phyloP scores from a whole-genome alignment of 2,329 filamentous ascomycete genomes.

The Calycina herbarum region DNA sequence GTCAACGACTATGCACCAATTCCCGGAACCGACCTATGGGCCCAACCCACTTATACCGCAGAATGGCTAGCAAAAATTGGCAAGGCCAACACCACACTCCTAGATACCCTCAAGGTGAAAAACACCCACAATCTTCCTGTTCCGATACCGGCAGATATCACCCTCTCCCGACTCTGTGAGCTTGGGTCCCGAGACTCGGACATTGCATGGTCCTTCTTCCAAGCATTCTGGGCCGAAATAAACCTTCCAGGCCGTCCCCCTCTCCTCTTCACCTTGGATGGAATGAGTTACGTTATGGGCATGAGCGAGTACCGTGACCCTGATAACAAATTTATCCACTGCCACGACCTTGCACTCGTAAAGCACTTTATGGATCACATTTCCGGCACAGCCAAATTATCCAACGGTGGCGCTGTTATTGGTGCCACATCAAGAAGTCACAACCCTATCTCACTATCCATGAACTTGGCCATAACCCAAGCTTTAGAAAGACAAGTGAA shows the following conservation, averaged over 20 bases:
- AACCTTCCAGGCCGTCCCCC: conserved; percentile 49
- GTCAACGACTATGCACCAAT: conserved; percentile 78
- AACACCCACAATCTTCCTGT: conserved; percentile 59
- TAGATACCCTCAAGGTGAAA: conserved; percentile 53
- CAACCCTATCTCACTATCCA: conserved; percentile 59
- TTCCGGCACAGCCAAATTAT: conserved; percentile 54
- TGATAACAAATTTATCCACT: conserved; percentile 73
- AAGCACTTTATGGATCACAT: conserved; percentile 74
- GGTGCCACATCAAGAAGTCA: conserved; percentile 75
- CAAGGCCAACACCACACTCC: conserved; percentile 68
- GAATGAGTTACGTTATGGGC: conserved; percentile 78
- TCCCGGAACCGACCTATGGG: conserved; percentile 62
- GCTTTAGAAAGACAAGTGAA: conserved; percentile 46
- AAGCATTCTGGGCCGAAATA: conserved; percentile 80
- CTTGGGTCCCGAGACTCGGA: conserved; percentile 73
- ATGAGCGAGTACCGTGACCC: conserved; percentile 72
- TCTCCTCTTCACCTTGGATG: conserved; percentile 76
- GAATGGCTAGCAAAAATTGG: conserved; percentile 71
- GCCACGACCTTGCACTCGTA: conserved; percentile 78
- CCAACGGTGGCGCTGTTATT: conserved; percentile 77
- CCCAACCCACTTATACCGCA: conserved; percentile 76
- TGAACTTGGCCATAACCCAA: conserved; percentile 67
- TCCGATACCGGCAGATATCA: conserved; percentile 56
- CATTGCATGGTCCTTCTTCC: conserved; percentile 76
- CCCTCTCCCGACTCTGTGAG: conserved; percentile 67